These are phyloP conservation scores for Fragaria iinumae DNA, from an alignment of 306 rosid species.

Conservation along the genomic window DNA sequence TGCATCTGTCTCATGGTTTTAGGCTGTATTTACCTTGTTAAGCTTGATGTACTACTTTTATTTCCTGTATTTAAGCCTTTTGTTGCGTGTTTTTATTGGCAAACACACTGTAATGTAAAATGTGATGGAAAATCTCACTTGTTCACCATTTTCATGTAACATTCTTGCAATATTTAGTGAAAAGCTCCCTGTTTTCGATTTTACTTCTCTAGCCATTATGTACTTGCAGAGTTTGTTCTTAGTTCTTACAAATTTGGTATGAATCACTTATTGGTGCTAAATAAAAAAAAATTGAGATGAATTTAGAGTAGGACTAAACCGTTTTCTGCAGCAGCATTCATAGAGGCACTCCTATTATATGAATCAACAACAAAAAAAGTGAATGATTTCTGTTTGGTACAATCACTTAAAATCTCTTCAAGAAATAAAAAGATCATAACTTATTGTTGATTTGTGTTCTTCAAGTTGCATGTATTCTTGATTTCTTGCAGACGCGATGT, in stretches of 20 bases:
- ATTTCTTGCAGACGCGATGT: neutral
- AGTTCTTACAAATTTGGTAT: neutral
- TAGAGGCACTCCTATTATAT: too few relatives aligned
- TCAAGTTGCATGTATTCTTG: neutral
- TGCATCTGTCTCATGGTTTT: neutral
- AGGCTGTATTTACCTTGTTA: neutral
- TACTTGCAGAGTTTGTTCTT: neutral
- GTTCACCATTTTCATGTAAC: neutral
- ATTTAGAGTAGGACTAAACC: neutral
- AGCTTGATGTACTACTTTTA: neutral
- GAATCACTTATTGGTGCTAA: neutral
- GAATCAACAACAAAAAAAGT: neutral
- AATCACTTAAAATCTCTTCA: neutral
- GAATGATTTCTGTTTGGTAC: neutral
- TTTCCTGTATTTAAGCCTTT: neutral
- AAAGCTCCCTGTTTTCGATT: neutral
- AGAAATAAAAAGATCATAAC: neutral
- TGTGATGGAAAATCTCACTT: neutral
- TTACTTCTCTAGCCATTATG: neutral
- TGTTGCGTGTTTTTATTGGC: neutral
- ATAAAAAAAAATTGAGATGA: neutral
- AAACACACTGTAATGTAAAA: neutral
- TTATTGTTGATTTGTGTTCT: neutral
- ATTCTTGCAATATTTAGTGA: neutral
- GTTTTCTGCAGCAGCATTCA: neutral